Conservation (phyloP, 495 filamentous ascomycete genomes). For the Lasiosphaeria hispida region DNA sequence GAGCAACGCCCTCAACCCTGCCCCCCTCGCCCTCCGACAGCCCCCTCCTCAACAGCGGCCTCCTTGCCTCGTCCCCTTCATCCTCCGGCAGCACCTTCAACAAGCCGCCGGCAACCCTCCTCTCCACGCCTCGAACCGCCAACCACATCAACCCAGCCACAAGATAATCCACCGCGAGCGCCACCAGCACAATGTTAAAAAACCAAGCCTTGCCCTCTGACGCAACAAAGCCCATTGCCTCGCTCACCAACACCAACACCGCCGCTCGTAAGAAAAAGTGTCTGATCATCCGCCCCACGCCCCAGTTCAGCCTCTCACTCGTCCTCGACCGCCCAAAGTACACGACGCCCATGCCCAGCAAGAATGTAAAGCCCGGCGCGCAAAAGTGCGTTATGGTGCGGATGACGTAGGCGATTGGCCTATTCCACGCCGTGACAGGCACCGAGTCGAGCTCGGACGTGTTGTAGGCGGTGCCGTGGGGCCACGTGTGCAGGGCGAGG, state of each 20-base stretch:
- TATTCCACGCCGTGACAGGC: constrained; percentile 29
- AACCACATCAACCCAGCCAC: constrained; percentile 33
- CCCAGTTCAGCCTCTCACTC: constrained; percentile 24
- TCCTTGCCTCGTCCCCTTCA: constrained; percentile 18
- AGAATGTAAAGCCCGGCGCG: constrained; percentile 37
- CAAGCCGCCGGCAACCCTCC: constrained; percentile 17
- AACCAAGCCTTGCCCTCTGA: constrained; percentile 28
- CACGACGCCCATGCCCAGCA: constrained; percentile 38
- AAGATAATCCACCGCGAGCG: constrained; percentile 35
- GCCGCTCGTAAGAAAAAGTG: constrained; percentile 30
- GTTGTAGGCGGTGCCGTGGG: constrained; percentile 28
- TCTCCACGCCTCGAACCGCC: constrained; percentile 23
- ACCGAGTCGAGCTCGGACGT: constrained; percentile 24
- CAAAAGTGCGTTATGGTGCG: constrained; percentile 35
- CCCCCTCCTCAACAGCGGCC: constrained; percentile 19
- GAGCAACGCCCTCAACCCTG: constrained; percentile 10
- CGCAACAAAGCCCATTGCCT: constrained; percentile 15
- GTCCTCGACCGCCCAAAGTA: constrained; percentile 33
- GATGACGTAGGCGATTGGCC: constrained; percentile 23
- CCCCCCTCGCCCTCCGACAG: background rate
- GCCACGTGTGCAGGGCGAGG: constrained; percentile 29
- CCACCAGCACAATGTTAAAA: constrained; percentile 34
- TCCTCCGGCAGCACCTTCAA: constrained; percentile 19
- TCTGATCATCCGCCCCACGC: constrained; percentile 20
- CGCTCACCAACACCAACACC: constrained; percentile 25